A percentile compares a stretch with the other conserved stretches of the same genome.
Conservation (phyloP, 2,329 filamentous ascomycete genomes). For the Diaporthe eres region DNA sequence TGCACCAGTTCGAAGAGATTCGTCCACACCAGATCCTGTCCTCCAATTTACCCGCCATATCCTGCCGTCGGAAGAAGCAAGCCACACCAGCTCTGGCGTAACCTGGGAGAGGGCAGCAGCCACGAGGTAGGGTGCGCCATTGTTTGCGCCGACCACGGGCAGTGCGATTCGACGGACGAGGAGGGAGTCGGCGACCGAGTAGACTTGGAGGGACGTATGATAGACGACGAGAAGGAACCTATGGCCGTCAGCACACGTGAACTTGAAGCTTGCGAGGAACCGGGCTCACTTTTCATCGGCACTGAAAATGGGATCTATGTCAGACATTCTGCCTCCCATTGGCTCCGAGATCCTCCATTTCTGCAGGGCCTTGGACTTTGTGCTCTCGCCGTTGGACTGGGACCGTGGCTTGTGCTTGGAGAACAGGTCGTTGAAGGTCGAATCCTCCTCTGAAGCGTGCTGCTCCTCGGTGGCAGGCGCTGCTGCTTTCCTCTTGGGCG, state of each 20-base stretch:
- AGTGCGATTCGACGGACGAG: constrained; percentile 80
- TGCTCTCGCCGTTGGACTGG: constrained; percentile 8
- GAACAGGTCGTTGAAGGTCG: constrained; percentile 8
- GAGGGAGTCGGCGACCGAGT: constrained; percentile 85
- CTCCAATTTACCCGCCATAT: constrained; percentile 74
- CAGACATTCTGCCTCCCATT: constrained; percentile 75
- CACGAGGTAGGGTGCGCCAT: constrained; percentile 56
- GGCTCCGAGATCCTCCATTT: constrained; percentile 74
- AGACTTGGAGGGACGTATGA: constrained; percentile 82
- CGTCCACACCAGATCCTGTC: constrained; percentile 57
- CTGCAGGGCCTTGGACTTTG: constrained; percentile 22
- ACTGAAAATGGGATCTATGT: constrained; percentile 75
- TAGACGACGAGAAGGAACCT: constrained; percentile 84
- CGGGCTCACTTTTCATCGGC: constrained; percentile 70
- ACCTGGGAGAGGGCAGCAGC: constrained; percentile 58
- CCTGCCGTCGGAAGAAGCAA: constrained; percentile 70
- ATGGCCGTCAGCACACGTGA: constrained; percentile 46
- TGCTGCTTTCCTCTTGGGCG: constrained; percentile 33
- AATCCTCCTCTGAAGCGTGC: constrained; percentile 25
- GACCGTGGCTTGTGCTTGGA: constrained; percentile 9
- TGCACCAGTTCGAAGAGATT: constrained; percentile 59
- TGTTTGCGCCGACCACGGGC: constrained; percentile 51
- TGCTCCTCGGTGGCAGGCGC: constrained; percentile 38
- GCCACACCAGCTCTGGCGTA: constrained; percentile 67
- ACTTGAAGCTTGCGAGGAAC: neutral